These are phyloP conservation scores for Halteria grandinella DNA, from an alignment of 73 alveolate genomes.

Conservation along the genomic window DNA sequence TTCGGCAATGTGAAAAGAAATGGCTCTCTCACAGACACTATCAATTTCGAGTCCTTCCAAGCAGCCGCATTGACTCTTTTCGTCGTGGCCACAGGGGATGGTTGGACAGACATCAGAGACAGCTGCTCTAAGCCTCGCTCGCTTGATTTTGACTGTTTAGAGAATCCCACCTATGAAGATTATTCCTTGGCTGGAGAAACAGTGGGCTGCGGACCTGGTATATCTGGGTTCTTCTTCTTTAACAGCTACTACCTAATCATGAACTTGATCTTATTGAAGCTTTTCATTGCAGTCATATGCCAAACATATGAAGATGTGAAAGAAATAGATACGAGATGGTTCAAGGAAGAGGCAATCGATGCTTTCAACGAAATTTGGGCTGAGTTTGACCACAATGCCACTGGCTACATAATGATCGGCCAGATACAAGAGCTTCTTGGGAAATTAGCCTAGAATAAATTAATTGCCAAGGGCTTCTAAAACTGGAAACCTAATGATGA, in stretches of 20 bases:
- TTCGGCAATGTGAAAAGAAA: slow-evolving; percentile 65
- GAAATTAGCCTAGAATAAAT: too few species aligned
- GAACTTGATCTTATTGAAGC: slow-evolving; percentile 29
- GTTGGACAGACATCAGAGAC: slow-evolving; percentile 58
- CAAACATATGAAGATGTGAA: slow-evolving; percentile 42
- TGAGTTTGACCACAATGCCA: slow-evolving; percentile 66
- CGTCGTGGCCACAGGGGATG: slow-evolving; percentile 70
- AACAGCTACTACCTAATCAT: slow-evolving; percentile 32
- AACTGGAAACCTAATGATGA: too few species aligned
- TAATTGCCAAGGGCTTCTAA: too few species aligned
- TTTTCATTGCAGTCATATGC: slow-evolving; percentile 48
- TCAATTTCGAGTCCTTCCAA: slow-evolving; percentile 53
- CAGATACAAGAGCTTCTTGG: slow-evolving; percentile 20
- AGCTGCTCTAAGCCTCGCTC: neutral
- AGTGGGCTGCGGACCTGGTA: slow-evolving; percentile 37
- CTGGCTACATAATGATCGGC: slow-evolving; percentile 48
- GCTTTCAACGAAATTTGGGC: slow-evolving; percentile 57
- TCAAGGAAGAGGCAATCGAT: slow-evolving; percentile 50
- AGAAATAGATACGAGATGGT: slow-evolving; percentile 5
- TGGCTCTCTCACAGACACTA: slow-evolving; percentile 23
- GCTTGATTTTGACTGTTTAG: slow-evolving; percentile 35
- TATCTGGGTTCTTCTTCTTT: slow-evolving; percentile 15
- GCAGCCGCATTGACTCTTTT: slow-evolving; percentile 55
- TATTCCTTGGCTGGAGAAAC: neutral
- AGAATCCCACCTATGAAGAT: slow-evolving; percentile 52